Conservation (phyloP, 192 early-diverging fungal species). For the Coemansia sp. region DNA sequence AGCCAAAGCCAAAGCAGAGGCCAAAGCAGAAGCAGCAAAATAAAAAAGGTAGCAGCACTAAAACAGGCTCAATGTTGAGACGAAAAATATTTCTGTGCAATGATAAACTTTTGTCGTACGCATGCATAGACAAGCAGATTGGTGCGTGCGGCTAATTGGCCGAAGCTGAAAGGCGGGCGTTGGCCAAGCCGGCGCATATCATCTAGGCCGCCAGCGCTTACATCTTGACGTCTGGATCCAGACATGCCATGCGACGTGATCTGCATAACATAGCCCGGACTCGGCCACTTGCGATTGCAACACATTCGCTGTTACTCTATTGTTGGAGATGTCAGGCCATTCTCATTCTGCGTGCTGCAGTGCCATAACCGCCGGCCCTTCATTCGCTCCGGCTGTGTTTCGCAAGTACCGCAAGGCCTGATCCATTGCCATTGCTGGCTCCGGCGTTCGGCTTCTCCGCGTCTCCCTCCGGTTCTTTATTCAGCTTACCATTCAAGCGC, state of each 20-base stretch:
- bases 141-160: neutral
- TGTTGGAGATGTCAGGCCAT: neutral
- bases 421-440: conserved; percentile 1
- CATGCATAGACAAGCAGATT: neutral
- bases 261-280: neutral
- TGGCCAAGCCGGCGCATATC: neutral
- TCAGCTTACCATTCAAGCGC: neutral
- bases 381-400: neutral
- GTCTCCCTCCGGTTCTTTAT: neutral
- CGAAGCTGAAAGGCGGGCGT: neutral
- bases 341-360: neutral
- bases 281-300: neutral
- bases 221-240: neutral
- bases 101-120: too few species aligned
- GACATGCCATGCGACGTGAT: neutral
- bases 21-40: too few species aligned
- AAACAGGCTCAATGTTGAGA: too few species aligned
- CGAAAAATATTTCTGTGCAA: too few species aligned
- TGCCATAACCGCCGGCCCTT: neutral
- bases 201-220: neutral
- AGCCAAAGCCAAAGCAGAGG: too few species aligned
- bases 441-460: neutral
- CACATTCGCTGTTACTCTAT: too few species aligned
- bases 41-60: too few species aligned
- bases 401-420: neutral